phyloP scores from a whole-genome alignment of 208 protist species.

The Leishmania arabica region DNA sequence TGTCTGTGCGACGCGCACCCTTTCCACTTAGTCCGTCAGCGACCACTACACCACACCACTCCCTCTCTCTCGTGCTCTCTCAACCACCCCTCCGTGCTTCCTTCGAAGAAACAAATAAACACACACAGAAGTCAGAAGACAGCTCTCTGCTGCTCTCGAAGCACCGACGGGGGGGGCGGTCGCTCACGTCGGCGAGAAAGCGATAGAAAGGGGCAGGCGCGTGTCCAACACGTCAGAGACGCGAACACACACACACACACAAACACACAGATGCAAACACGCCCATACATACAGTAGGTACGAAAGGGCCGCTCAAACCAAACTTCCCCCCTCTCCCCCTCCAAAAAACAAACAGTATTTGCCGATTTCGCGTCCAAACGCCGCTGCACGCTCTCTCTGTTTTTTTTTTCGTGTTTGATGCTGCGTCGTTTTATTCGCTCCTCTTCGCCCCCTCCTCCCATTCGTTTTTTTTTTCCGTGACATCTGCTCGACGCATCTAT shows the following conservation, averaged over 20 bases:
- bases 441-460: background rate
- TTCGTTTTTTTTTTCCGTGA: background rate
- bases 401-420: background rate
- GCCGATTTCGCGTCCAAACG: background rate
- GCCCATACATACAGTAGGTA: background rate
- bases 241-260: background rate
- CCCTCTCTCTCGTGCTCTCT: background rate
- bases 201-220: background rate
- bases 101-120: background rate
- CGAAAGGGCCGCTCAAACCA: background rate
- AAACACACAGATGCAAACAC: background rate
- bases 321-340: background rate
- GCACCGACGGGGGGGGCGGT: background rate
- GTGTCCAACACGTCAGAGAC: background rate
- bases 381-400: background rate
- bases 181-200: background rate
- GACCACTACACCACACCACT: background rate
- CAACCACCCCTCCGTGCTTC: background rate
- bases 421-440: background rate
- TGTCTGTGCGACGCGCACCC: background rate
- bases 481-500: slow-evolving; percentile 1
- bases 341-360: background rate
- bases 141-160: background rate
- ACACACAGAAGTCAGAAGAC: background rate
- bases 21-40: background rate